These are phyloP conservation scores for Pseudomassariella vexata DNA, from an alignment of 2,329 filamentous ascomycete species.

Conservation along the genomic window DNA sequence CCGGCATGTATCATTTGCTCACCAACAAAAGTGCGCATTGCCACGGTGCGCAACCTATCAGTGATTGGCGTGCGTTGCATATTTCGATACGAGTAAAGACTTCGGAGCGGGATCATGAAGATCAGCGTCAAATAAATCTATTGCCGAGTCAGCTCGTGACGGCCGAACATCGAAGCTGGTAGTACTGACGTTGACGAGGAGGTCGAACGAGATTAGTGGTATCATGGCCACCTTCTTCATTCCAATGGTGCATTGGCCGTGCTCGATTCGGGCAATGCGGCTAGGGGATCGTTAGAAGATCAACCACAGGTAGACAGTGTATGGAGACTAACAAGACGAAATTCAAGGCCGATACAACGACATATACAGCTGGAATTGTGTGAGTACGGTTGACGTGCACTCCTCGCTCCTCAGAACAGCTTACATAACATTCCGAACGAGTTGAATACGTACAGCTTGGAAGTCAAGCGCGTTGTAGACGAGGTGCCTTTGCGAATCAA, in stretches of 20 bases:
- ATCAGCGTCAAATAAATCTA: slow-evolving; percentile 54
- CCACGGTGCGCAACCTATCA: slow-evolving; percentile 42
- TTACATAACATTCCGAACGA: slow-evolving; percentile 49
- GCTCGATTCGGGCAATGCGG: slow-evolving; percentile 49
- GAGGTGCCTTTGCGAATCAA: slow-evolving; percentile 50
- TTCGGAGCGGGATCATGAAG: slow-evolving; percentile 55
- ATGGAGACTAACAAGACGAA: slow-evolving; percentile 48
- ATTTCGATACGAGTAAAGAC: slow-evolving; percentile 49
- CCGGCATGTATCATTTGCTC: too few relatives aligned
- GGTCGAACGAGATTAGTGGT: slow-evolving; percentile 55
- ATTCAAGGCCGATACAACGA: slow-evolving; percentile 47
- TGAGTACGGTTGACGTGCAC: too few relatives aligned
- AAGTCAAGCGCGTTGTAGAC: slow-evolving; percentile 46
- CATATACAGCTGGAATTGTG: slow-evolving; percentile 31
- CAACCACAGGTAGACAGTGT: background rate
- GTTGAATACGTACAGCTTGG: slow-evolving; percentile 56
- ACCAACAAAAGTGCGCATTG: slow-evolving; percentile 54
- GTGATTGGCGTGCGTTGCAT: slow-evolving; percentile 34
- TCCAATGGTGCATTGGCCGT: slow-evolving; percentile 55
- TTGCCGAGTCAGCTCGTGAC: slow-evolving; percentile 3
- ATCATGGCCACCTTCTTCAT: slow-evolving; percentile 54
- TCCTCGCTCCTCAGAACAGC: too few relatives aligned
- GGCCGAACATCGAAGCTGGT: background rate
- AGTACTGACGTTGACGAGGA: slow-evolving; percentile 47
- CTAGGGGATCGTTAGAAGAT: slow-evolving; percentile 21